A percentile compares a stretch with the other conserved stretches of the same genome.
Evolutionary conservation across 495 filamentous ascomycete genomes (phyloP).

Genomic region (Aspergillus carlsbadensis): DNA sequence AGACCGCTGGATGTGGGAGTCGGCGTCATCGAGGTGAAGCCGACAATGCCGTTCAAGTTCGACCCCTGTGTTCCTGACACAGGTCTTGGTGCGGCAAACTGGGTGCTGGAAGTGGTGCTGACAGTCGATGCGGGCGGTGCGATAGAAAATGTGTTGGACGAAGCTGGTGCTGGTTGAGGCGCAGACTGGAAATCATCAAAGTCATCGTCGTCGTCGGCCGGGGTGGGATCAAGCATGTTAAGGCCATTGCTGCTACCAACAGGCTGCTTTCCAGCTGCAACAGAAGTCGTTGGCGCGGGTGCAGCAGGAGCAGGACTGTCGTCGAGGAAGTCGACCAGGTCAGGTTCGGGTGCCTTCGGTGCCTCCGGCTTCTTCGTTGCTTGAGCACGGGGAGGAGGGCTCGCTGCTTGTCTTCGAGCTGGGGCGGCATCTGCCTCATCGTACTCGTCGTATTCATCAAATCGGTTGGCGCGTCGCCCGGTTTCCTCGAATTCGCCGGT

Average conservation of each 20-base stretch:
- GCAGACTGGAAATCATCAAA: slow-evolving; percentile 99
- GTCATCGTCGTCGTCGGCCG: slow-evolving; percentile 86
- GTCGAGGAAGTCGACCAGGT: slow-evolving; percentile 84
- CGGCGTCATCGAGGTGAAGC: slow-evolving; percentile 78
- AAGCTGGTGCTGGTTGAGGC: slow-evolving; percentile 52
- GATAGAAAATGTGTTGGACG: slow-evolving; percentile 45
- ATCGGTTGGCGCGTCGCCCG: slow-evolving; percentile 65
- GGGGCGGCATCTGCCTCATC: slow-evolving; percentile 68
- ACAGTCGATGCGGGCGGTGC: slow-evolving; percentile 59
- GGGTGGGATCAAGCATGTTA: slow-evolving; percentile 51
- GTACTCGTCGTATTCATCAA: slow-evolving; percentile 96
- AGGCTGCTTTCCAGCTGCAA: slow-evolving; percentile 48
- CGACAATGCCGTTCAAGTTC: slow-evolving; percentile 75
- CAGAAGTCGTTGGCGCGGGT: slow-evolving; percentile 37
- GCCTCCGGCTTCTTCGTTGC: slow-evolving; percentile 61
- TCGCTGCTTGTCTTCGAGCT: slow-evolving; percentile 44
- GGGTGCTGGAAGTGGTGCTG: slow-evolving; percentile 62
- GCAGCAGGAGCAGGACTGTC: slow-evolving; percentile 49
- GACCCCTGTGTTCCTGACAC: slow-evolving; percentile 75
- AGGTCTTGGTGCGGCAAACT: slow-evolving; percentile 79
- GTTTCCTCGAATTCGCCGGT: slow-evolving; percentile 68
- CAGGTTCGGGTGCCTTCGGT: slow-evolving; percentile 79
- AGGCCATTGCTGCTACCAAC: slow-evolving; percentile 49
- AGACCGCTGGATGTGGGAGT: slow-evolving; percentile 49
- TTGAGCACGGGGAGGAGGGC: slow-evolving; percentile 38